These are phyloP conservation scores for Podila horticola DNA, from an alignment of 192 early-diverging fungal species.

Conservation along the genomic window DNA sequence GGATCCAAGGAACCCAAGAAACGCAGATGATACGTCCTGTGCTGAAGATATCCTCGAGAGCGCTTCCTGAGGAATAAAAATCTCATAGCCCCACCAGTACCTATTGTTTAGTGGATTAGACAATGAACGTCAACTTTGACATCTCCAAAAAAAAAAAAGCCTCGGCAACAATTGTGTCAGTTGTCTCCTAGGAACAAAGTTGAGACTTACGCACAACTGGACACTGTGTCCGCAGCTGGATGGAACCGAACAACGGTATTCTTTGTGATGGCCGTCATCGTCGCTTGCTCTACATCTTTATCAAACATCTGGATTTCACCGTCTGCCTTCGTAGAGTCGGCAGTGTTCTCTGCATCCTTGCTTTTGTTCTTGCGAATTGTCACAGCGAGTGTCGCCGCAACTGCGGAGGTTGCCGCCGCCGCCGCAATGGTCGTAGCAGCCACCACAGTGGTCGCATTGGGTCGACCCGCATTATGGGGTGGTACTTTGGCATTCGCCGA, in stretches of 20 bases:
- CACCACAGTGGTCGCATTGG: constrained; percentile 17
- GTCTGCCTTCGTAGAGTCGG: not conserved
- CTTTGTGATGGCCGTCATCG: constrained; percentile 8
- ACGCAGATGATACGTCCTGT: constrained; percentile 49
- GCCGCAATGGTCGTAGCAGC: constrained; percentile 44
- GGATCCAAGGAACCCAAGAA: constrained; percentile 51
- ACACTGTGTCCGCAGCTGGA: constrained; percentile 37
- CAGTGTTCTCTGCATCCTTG: not conserved
- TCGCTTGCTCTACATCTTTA: not conserved
- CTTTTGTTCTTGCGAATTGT: constrained; percentile 4
- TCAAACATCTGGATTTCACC: not conserved
- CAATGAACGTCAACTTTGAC: not conserved
- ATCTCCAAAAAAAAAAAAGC: not conserved
- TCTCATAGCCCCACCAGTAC: constrained; percentile 59
- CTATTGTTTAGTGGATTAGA: constrained; percentile 6
- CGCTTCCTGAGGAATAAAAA: constrained; percentile 52
- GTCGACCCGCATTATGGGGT: not conserved
- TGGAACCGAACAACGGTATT: constrained; percentile 19
- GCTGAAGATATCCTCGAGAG: constrained; percentile 52
- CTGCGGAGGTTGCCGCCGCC: constrained; percentile 40
- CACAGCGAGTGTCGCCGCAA: constrained; percentile 27
- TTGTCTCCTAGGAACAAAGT: not conserved
- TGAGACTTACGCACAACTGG: constrained; percentile 38
- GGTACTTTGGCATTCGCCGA: not conserved
- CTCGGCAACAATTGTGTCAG: not conserved